Conservation (phyloP, 805 yeast genomes). For the Ogataea methanolica region DNA sequence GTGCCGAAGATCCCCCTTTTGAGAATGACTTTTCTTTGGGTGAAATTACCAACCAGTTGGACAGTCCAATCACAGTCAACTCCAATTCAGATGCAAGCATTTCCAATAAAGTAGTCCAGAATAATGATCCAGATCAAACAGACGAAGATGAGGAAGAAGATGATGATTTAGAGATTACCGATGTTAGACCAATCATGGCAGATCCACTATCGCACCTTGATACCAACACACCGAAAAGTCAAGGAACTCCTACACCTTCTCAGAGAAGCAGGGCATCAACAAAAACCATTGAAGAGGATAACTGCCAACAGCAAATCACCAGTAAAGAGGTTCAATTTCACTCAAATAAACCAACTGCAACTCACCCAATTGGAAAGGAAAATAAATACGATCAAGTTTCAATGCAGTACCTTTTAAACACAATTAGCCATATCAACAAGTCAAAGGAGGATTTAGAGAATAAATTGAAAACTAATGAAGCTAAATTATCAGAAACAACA, state of each 20-base stretch:
- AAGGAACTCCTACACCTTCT: constrained; percentile 1
- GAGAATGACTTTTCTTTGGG: not conserved
- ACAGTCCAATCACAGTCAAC: not conserved
- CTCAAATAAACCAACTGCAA: not conserved
- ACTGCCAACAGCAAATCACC: not conserved
- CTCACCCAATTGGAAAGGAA: not conserved
- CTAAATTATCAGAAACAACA: constrained; percentile 4
- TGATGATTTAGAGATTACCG: constrained; percentile 1
- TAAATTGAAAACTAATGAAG: constrained; percentile 3
- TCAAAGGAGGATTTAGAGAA: constrained; percentile 8
- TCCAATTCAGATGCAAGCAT: not conserved
- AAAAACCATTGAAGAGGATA: not conserved
- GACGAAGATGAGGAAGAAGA: not conserved
- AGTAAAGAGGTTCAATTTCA: not conserved
- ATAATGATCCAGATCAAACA: not conserved
- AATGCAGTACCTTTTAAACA: constrained; percentile 17
- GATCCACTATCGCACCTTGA: not conserved
- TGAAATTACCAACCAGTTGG: not conserved
- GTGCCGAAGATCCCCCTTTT: no score
- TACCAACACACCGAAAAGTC: not conserved
- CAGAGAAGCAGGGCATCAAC: constrained; percentile 1
- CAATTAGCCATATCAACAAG: constrained; percentile 11
- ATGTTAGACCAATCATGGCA: not conserved
- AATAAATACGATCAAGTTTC: constrained; percentile 7
- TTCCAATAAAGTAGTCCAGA: not conserved